Conservation (phyloP, 371 early-diverging fungal genomes). For the Zopfochytrium polystomum region DNA sequence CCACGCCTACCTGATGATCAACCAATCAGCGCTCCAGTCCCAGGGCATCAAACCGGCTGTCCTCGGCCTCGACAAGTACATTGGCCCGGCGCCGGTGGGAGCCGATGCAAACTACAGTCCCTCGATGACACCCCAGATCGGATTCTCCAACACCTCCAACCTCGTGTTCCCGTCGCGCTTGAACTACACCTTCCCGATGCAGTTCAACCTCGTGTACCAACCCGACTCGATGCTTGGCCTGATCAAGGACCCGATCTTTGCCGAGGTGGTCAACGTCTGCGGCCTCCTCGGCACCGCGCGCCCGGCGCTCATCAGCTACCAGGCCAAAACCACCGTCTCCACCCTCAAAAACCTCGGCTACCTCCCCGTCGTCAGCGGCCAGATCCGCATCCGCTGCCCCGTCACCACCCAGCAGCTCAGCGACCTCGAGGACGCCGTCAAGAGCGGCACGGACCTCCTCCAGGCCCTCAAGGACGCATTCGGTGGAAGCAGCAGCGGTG, state of each 20-base stretch:
- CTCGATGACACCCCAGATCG: conserved; percentile 7
- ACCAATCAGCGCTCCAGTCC: background rate
- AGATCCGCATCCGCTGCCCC: background rate
- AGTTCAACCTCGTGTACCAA: conserved; percentile 1
- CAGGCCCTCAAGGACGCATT: background rate
- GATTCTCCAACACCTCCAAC: background rate
- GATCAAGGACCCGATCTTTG: conserved; percentile 15
- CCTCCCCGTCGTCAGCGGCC: background rate
- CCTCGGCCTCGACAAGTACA: background rate
- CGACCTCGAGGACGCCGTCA: background rate
- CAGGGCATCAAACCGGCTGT: background rate
- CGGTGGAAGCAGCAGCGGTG: no score
- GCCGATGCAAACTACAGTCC: conserved; percentile 7
- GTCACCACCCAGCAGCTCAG: background rate
- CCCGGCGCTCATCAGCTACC: background rate
- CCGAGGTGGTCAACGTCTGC: conserved; percentile 14
- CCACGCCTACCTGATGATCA: background rate
- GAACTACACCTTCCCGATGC: conserved; percentile 7
- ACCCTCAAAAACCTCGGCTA: conserved; percentile 6
- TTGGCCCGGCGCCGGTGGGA: background rate
- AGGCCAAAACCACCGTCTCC: conserved; percentile 3
- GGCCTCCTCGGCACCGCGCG: background rate
- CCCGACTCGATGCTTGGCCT: conserved; percentile 14
- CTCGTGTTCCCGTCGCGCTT: conserved; percentile 7
- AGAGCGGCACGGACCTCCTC: background rate